Evolutionary conservation across 2,329 filamentous ascomycete genomes (phyloP), one percentile per base, ranked within the genome.

Genomic region (Mycosphaerelloides madeirae): DNA sequence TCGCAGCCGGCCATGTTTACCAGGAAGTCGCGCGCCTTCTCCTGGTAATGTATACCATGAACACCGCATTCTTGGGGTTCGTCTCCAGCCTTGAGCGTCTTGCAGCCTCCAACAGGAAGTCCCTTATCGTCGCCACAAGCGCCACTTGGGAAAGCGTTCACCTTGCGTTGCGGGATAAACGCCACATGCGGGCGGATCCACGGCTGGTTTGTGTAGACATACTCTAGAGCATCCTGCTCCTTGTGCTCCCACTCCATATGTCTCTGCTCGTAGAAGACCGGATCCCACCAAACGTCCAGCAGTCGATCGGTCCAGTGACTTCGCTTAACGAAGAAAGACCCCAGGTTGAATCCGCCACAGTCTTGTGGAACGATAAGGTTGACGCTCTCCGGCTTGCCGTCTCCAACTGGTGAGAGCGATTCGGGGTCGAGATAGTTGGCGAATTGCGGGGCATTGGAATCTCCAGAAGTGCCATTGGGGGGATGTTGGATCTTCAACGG

Each of bases 221-320:
- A 85, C 69, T 96, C 90, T 32, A 98, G 72, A 1, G 90, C 88
- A 63, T 97, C 90, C 69, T 98, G 93, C 67, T 98, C 93, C 66
- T 97, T 97, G 74, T 98, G 93, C 62, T 93, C 90, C 93, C 93
- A 98, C 51, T 93, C 80, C 90, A 96, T 96, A 66, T 98, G 93
- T 65, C 89, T 94, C 69, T 98, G 93, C 69, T 98, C 93, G 66
- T 98, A 98, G 45, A 85, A 81, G 22, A 97, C 90, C 0, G 93
- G 93, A 61, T 98, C 93, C 93, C 93, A 98, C 93, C 93, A 98
- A 41, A 95, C 78, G 62, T 98, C 93, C 29, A 98, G 78, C 14
- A 98, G 72, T 3, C 88, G 84, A 60, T 97, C 91, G 0, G 90
- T 87, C 87, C 90, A 98, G 19, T 81, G 74, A 59, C 87, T 87